phyloP scores from a whole-genome alignment of 1,284 basidiomycete genomes.

The Cryptococcus hybrid region DNA sequence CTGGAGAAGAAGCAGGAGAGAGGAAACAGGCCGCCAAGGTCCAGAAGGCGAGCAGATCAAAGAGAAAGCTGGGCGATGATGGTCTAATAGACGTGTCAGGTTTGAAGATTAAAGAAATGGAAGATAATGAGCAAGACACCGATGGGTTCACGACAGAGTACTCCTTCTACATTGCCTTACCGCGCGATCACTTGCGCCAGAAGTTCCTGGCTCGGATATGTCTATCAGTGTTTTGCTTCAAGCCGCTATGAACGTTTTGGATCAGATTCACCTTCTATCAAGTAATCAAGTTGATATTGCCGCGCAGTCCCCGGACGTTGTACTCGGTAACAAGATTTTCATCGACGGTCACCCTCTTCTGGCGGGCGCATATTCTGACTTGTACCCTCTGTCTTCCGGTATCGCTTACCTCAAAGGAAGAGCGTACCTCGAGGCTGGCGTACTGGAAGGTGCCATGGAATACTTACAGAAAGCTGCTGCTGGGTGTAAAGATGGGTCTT shows the following conservation, averaged over 20 bases:
- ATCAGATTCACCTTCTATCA: slow-evolving; percentile 13
- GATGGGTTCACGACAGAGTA: slow-evolving; percentile 53
- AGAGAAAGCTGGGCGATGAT: slow-evolving; percentile 29
- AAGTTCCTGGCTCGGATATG: slow-evolving; percentile 56
- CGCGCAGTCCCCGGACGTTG: slow-evolving; percentile 56
- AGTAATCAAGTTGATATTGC: slow-evolving; percentile 24
- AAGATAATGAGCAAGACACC: slow-evolving; percentile 16
- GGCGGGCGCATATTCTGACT: slow-evolving; percentile 64
- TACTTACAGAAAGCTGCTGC: slow-evolving; percentile 73
- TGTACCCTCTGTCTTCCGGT: slow-evolving; percentile 72
- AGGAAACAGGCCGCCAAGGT: slow-evolving; percentile 1
- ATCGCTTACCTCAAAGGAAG: slow-evolving; percentile 70
- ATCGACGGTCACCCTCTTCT: slow-evolving; percentile 63
- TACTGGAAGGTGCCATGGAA: slow-evolving; percentile 68
- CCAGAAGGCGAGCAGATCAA: slow-evolving; percentile 14
- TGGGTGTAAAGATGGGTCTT: slow-evolving; percentile 55
- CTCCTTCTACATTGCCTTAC: slow-evolving; percentile 71
- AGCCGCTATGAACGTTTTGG: slow-evolving; percentile 53
- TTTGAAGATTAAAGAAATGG: not conserved
- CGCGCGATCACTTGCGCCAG: slow-evolving; percentile 36
- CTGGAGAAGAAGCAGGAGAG: slow-evolving; percentile 28
- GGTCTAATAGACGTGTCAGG: slow-evolving; percentile 49
- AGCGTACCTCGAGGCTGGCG: slow-evolving; percentile 66
- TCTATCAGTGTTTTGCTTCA: slow-evolving; percentile 62
- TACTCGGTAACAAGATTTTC: slow-evolving; percentile 68